These are phyloP conservation scores for Penicillium taxi DNA, from an alignment of 495 filamentous ascomycete genomes.

Conservation along the genomic window DNA sequence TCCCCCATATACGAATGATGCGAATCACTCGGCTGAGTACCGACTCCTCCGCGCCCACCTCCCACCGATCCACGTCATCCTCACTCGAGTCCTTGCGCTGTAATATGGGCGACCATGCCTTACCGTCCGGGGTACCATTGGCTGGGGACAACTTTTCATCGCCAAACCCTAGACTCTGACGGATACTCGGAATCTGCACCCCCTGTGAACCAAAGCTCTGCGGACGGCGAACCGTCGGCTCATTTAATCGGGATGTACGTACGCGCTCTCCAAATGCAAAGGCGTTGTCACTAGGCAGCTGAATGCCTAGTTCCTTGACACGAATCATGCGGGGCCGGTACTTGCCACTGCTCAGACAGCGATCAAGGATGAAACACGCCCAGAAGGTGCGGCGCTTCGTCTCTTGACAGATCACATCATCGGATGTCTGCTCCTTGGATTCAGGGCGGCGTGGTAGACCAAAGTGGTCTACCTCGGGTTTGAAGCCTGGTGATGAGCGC, in stretches of 20 bases:
- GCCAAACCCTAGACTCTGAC: slow-evolving; percentile 35
- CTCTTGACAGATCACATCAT: slow-evolving; percentile 62
- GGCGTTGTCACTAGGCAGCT: slow-evolving; percentile 42
- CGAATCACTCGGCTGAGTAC: slow-evolving; percentile 70
- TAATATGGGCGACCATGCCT: slow-evolving; percentile 40
- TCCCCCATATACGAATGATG: slow-evolving; percentile 70
- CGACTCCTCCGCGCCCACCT: slow-evolving; percentile 55
- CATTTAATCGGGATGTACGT: slow-evolving; percentile 36
- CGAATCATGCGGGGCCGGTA: slow-evolving; percentile 62
- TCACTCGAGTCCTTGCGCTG: slow-evolving; percentile 59
- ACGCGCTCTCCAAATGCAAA: slow-evolving; percentile 44
- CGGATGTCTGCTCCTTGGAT: slow-evolving; percentile 34
- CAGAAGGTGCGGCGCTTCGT: slow-evolving; percentile 76
- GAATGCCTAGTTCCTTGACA: slow-evolving; percentile 53
- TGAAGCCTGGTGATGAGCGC: slow-evolving; percentile 31
- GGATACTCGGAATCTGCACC: slow-evolving; percentile 41
- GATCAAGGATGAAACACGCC: slow-evolving; percentile 77
- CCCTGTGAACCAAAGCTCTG: slow-evolving; percentile 38
- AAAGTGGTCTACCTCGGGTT: slow-evolving; percentile 37
- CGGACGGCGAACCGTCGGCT: slow-evolving; percentile 31
- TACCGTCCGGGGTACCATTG: slow-evolving; percentile 28
- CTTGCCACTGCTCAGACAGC: slow-evolving; percentile 68
- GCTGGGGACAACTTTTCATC: slow-evolving; percentile 30
- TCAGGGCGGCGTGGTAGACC: slow-evolving; percentile 30
- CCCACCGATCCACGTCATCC: slow-evolving; percentile 55